Evolutionary conservation across 768 basidiomycete genomes (phyloP), one percentile per base, ranked within the genome.

Genomic region (Coprinopsis strossmayeri): DNA sequence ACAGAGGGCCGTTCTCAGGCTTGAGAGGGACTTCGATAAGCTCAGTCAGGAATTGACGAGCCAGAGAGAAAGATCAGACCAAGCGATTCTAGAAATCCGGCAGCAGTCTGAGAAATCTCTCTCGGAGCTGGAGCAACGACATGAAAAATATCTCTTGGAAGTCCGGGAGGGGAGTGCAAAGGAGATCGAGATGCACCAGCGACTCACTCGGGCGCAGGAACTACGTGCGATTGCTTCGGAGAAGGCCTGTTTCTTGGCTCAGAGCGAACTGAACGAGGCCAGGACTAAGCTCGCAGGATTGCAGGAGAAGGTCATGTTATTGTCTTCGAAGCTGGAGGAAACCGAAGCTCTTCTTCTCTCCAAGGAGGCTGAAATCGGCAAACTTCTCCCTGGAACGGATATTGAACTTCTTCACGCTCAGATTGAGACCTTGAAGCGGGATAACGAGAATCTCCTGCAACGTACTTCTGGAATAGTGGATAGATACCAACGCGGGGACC

Each of bases 401-500:
- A 3, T 55, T 1, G 47, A 53, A 7, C 45, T 49, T 4, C 50
- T 63, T 40, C 53, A 50, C 11, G 52, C 37, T 2, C 53, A 53
- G 34, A 34, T 61, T 11, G 49, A 53, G 20, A 52, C 55, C 34
- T 32, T 63, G 21, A 53, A 50, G 34, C 48, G 15, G 9, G 58
- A 60, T 46, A 69, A 67, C 25, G 55, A 47, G 2, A 55, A 53
- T 20, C 56, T 70, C 13, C 18, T 50, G 26, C 51, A 61, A 42
- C 53, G 57, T 27, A 62, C 60, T 7, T 58, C 50, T 40, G 63
- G 47, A 1, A 56, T 77, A 34, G 53, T 61, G 52, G 54, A 54
- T 30, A 69, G 79, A 50, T 78, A 81, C 48, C 59, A 73, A 45
- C 58, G 59, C 3, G 70, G 73, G 17, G 65, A 73, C 42, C 53